Base-by-base conservation (phyloP, 2,329 filamentous ascomycete species). In the Aspergillus novofumigatus region DNA sequence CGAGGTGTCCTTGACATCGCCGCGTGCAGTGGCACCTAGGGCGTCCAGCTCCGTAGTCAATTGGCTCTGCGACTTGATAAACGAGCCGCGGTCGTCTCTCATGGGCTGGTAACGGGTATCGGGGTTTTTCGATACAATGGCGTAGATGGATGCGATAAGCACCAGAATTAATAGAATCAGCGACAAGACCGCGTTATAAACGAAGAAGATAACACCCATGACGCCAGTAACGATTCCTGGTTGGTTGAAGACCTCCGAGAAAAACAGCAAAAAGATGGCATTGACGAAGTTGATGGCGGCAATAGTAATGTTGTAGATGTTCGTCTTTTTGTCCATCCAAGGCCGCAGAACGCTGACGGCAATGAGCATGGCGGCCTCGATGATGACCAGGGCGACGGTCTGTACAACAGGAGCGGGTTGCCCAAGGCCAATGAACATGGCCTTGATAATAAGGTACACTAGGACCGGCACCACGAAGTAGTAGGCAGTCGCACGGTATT, bases 291-390 rank as follows among this genome's bases (percentile, higher is more conserved):
- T 97, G 75, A 96, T 82, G 49, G 86, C 88, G 61, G 86, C 89
- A 67, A 97, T 97, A 59, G 91, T 85, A 69, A 97, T 96, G 78
- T 97, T 97, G 83, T 96, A 96, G 50, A 88, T 87, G 75, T 97
- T 97, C 60, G 91, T 96, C 79, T 92, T 93, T 85, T 96, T 96
- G 81, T 97, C 93, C 93, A 97, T 97, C 89, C 91, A 97, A 20
- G 93, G 93, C 59, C 91, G 87, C 64, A 97, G 78, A 54, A 96
- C 87, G 59, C 86, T 89, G 55, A 91, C 86, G 23, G 78, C 86
- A 66, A 96, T 88, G 56, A 97, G 81, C 65, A 89, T 87, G 53
- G 76, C 84, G 1, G 88, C 88, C 75, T 97, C 93, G 56, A 97
- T 86, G 58, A 97, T 80, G 44, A 97, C 80, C 57, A 97, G 82